Evolutionary conservation across 2,329 filamentous ascomycete species (phyloP).

Genomic region (Thelonectria olida): DNA sequence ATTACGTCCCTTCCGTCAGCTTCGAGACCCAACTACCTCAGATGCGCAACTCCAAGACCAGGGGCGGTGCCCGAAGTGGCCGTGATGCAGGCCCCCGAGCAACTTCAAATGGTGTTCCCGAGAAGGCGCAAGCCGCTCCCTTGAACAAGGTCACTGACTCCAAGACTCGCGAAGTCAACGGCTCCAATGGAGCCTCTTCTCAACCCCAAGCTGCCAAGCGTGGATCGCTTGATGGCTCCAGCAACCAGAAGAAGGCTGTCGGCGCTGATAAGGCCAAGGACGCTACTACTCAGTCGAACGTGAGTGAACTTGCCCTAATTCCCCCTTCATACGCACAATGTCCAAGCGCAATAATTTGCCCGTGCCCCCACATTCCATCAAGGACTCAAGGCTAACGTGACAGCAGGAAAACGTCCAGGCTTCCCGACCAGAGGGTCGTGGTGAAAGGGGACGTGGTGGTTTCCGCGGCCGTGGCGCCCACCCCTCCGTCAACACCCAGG

Average conservation of each 20-base stretch:
- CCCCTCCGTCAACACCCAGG: slow-evolving; percentile 47
- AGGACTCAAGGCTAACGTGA: slow-evolving; percentile 18
- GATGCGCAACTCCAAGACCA: slow-evolving; percentile 58
- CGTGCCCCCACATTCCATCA: neutral
- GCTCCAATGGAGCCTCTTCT: slow-evolving; percentile 47
- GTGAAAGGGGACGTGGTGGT: slow-evolving; percentile 54
- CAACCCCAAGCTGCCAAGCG: slow-evolving; percentile 55
- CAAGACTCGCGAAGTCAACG: slow-evolving; percentile 48
- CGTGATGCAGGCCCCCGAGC: slow-evolving; percentile 48
- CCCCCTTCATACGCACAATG: neutral
- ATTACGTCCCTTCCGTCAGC: slow-evolving; percentile 83
- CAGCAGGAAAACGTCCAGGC: slow-evolving; percentile 40
- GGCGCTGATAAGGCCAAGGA: slow-evolving; percentile 55
- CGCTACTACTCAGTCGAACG: slow-evolving; percentile 44
- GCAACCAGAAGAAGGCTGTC: slow-evolving; percentile 54
- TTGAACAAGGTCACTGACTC: slow-evolving; percentile 46
- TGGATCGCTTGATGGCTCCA: slow-evolving; percentile 51
- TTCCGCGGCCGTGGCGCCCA: slow-evolving; percentile 58
- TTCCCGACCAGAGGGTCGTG: slow-evolving; percentile 49
- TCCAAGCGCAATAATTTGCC: neutral
- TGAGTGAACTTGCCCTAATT: slow-evolving; percentile 46
- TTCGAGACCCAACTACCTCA: slow-evolving; percentile 84
- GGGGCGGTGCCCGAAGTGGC: slow-evolving; percentile 58
- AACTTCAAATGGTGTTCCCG: slow-evolving; percentile 45
- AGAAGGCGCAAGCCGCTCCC: slow-evolving; percentile 48